phyloP scores from a whole-genome alignment of 805 yeast genomes.

The Pachysolen tannophilus region DNA sequence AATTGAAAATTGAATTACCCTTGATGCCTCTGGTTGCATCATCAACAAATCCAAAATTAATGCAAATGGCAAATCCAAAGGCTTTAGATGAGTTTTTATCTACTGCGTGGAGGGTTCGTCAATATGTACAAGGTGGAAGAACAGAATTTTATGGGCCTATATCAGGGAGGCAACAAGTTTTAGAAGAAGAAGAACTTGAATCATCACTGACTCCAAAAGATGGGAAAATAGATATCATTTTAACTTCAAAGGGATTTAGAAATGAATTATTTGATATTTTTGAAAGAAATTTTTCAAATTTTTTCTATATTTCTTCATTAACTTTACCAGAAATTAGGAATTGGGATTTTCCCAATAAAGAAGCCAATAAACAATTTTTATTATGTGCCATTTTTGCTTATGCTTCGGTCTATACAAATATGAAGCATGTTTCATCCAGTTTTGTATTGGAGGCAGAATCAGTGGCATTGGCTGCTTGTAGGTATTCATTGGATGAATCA shows the following conservation, averaged over 20 bases:
- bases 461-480: constrained; percentile 16
- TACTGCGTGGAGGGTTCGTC: constrained; percentile 25
- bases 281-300: constrained; percentile 18
- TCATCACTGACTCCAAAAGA: constrained; percentile 1
- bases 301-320: constrained; percentile 17
- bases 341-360: constrained; percentile 21
- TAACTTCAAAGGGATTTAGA: constrained; percentile 7
- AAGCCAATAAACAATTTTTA: constrained; percentile 20
- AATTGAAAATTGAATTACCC: constrained; percentile 8
- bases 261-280: constrained; percentile 13
- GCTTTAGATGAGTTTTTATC: constrained; percentile 25
- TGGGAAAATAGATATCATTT: constrained; percentile 11
- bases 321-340: constrained; percentile 15
- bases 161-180: constrained; percentile 23
- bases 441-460: constrained; percentile 19
- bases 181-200: constrained; percentile 14
- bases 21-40: constrained; percentile 11
- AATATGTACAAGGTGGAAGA: constrained; percentile 16
- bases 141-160: constrained; percentile 28
- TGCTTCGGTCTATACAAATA: constrained; percentile 16
- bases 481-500: constrained; percentile 14
- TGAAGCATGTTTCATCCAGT: constrained; percentile 8
- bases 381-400: constrained; percentile 22
- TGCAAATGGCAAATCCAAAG: constrained; percentile 14
- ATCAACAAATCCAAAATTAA: constrained; percentile 6